phyloP scores from a whole-genome alignment of 495 filamentous ascomycete species.

The Astrothelium macrocarpum region DNA sequence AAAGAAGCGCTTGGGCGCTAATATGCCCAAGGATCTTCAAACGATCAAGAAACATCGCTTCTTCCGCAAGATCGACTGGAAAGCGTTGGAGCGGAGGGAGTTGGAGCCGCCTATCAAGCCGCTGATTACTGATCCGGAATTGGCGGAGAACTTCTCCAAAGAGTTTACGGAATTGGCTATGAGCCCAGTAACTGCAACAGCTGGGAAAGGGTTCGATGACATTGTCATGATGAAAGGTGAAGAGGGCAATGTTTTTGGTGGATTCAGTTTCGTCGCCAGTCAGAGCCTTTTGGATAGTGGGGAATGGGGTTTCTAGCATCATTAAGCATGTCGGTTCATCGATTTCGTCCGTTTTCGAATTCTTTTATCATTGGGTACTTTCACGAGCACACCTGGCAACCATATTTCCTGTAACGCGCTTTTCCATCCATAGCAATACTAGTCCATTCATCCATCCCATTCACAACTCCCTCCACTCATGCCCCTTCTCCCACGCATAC shows the following conservation, averaged over 20 bases:
- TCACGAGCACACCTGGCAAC: too few relatives aligned
- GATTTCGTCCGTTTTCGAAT: background rate
- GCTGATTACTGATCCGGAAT: conserved; percentile 83
- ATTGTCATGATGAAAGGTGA: conserved; percentile 34
- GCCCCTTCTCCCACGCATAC: conserved; percentile 42
- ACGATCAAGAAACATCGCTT: conserved; percentile 90
- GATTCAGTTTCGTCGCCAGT: conserved; percentile 91
- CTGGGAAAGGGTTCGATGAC: conserved; percentile 43
- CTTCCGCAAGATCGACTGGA: conserved; percentile 95
- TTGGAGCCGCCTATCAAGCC: conserved; percentile 79
- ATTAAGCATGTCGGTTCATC: background rate
- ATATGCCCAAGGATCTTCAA: conserved; percentile 76
- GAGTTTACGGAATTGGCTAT: conserved; percentile 82
- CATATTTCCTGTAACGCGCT: background rate
- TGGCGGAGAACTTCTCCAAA: conserved; percentile 85
- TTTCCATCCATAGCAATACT: too few relatives aligned
- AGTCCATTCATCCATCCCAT: too few relatives aligned
- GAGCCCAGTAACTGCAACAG: conserved; percentile 66
- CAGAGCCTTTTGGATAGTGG: conserved; percentile 60
- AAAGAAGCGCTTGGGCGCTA: conserved; percentile 71
- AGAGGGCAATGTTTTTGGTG: conserved; percentile 73
- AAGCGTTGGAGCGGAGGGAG: conserved; percentile 64
- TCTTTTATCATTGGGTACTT: background rate
- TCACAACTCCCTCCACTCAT: conserved; percentile 39
- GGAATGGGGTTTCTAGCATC: conserved; percentile 10